phyloP scores from a whole-genome alignment of 805 yeast species.

The Kodamaea neixiangensis region DNA sequence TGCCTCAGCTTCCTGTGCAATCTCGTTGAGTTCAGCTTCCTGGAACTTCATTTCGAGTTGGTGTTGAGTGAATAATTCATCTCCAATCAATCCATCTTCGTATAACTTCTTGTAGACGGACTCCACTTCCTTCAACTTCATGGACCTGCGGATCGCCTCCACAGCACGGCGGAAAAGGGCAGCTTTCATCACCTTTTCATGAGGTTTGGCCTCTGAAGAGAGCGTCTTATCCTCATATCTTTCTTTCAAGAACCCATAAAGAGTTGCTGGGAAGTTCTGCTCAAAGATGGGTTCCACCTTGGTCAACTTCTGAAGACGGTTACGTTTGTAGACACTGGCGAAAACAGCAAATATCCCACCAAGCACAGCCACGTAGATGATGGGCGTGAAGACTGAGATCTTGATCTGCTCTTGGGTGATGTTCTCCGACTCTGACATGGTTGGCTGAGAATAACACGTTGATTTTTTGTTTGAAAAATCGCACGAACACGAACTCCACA shows the following conservation, averaged over 20 bases:
- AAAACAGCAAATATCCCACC: constrained; percentile 67
- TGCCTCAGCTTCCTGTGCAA: constrained; percentile 72
- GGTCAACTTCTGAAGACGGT: constrained; percentile 53
- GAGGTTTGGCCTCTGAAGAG: constrained; percentile 52
- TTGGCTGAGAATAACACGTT: constrained; percentile 9
- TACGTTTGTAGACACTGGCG: constrained; percentile 64
- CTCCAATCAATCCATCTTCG: constrained; percentile 89
- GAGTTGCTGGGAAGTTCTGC: constrained; percentile 62
- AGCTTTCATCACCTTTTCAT: constrained; percentile 72
- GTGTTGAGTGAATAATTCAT: constrained; percentile 79
- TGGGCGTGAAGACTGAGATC: constrained; percentile 59
- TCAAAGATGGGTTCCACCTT: constrained; percentile 73
- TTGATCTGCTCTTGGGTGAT: constrained; percentile 26
- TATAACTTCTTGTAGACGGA: constrained; percentile 69
- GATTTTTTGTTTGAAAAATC: constrained; percentile 6
- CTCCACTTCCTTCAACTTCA: constrained; percentile 79
- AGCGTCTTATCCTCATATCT: constrained; percentile 40
- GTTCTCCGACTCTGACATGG: constrained; percentile 23
- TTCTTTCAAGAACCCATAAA: constrained; percentile 60
- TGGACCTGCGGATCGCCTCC: constrained; percentile 81
- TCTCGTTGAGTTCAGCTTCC: constrained; percentile 77
- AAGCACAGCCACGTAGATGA: constrained; percentile 71
- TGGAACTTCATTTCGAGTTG: constrained; percentile 75
- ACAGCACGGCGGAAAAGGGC: constrained; percentile 65
- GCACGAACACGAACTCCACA: neutral